phyloP scores from a whole-genome alignment of 2,329 filamentous ascomycete genomes.

The Grosmannia huntii region DNA sequence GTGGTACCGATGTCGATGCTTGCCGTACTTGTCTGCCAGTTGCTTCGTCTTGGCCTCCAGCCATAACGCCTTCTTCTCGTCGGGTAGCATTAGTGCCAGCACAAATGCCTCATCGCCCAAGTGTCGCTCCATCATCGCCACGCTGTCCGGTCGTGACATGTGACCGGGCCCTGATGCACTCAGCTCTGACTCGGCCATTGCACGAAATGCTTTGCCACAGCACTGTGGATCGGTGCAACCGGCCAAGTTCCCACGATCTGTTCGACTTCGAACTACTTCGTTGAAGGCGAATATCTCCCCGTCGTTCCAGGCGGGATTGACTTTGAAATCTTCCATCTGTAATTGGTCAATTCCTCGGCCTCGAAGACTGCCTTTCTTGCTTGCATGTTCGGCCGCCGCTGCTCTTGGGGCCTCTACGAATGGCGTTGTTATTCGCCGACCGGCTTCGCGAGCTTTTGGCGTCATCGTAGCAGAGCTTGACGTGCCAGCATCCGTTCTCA shows the following conservation, averaged over 20 bases:
- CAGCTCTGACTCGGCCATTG: constrained; percentile 45
- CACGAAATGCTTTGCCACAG: constrained; percentile 59
- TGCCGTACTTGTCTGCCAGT: constrained; percentile 63
- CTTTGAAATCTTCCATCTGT: constrained; percentile 61
- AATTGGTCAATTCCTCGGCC: constrained; percentile 44
- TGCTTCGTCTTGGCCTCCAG: constrained; percentile 63
- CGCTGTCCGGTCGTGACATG: constrained; percentile 26
- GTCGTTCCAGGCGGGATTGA: constrained; percentile 62
- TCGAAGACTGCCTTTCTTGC: constrained; percentile 31
- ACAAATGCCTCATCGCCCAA: constrained; percentile 47
- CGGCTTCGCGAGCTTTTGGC: not conserved
- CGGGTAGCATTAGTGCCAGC: constrained; percentile 40
- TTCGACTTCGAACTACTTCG: constrained; percentile 59
- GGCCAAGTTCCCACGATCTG: constrained; percentile 55
- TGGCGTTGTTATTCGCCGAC: not conserved
- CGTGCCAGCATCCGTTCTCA: not conserved
- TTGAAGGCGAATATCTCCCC: constrained; percentile 60
- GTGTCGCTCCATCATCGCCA: constrained; percentile 40
- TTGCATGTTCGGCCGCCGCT: not conserved
- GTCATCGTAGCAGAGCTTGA: not conserved
- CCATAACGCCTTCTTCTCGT: constrained; percentile 54
- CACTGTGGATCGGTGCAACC: constrained; percentile 67
- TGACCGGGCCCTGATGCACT: constrained; percentile 19
- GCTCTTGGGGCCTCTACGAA: not conserved
- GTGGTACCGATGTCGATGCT: constrained; percentile 62